Evolutionary conservation across 2,329 filamentous ascomycete species (phyloP).

Genomic region (Berkeleyomyces rouxiae): DNA sequence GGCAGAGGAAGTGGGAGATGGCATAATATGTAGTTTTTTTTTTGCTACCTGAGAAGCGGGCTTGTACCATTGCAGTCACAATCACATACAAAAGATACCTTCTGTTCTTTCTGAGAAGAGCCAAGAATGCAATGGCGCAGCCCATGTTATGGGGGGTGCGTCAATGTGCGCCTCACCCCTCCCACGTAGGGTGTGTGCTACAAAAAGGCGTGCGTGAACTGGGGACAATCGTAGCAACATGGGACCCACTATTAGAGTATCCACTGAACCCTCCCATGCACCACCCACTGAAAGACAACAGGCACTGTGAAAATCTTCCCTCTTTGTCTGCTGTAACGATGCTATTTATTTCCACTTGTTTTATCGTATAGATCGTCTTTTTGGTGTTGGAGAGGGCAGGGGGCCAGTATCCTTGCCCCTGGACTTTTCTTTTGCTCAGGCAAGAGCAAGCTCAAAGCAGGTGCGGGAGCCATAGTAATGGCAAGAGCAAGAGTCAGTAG

Average conservation of each 20-base stretch:
- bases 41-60: background rate
- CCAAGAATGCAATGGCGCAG: background rate
- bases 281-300: background rate
- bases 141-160: background rate
- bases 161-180: background rate
- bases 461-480: too few species aligned
- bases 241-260: too few species aligned
- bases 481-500: background rate
- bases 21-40: conserved; percentile 12
- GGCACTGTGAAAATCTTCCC: background rate
- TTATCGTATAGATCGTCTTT: background rate
- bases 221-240: too few species aligned
- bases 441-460: too few species aligned
- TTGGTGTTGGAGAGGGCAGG: background rate
- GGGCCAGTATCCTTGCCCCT: background rate
- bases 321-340: background rate
- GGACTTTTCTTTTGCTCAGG: background rate
- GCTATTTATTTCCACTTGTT: background rate
- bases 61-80: background rate
- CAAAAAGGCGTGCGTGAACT: too few species aligned
- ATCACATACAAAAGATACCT: background rate
- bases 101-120: background rate
- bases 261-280: too few species aligned
- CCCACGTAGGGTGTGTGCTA: background rate
- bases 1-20: background rate